Percentiles rank a stretch among this genome's conserved stretches.
Conservation (phyloP, 2,329 filamentous ascomycete genomes). For the Fusarium secorum region DNA sequence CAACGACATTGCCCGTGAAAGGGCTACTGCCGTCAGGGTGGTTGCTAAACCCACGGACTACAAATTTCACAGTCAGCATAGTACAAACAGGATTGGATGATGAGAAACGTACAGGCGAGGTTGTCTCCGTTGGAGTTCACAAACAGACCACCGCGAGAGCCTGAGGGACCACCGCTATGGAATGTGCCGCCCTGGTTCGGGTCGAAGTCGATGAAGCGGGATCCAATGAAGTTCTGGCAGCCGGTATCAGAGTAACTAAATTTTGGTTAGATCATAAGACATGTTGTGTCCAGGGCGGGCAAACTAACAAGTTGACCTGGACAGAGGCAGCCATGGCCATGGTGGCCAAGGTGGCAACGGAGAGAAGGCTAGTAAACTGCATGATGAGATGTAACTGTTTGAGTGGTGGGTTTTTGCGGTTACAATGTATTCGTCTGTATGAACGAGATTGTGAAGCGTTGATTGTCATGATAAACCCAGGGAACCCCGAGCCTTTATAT, state of each 20-base stretch:
- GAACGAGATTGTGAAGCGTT: not conserved
- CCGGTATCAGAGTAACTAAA: not conserved
- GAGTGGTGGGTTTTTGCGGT: fast-evolving
- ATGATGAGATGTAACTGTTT: not conserved
- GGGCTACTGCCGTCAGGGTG: not conserved
- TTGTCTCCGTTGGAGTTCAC: not conserved
- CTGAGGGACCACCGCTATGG: not conserved
- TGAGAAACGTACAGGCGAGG: not conserved
- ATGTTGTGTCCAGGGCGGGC: fast-evolving
- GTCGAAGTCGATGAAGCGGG: conserved; percentile 2
- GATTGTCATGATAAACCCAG: fast-evolving
- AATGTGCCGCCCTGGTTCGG: not conserved
- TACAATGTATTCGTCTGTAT: too few species aligned
- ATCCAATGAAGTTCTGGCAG: conserved; percentile 5
- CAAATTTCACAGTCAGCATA: fast-evolving
- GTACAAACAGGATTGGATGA: too few species aligned
- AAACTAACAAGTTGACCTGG: conserved; percentile 4
- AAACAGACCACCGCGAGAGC: not conserved
- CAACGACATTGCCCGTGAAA: not conserved
- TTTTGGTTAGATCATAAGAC: fast-evolving
- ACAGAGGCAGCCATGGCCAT: not conserved
- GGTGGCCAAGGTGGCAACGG: not conserved
- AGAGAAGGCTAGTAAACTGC: not conserved
- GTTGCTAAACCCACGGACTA: not conserved
- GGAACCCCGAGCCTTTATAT: not conserved